Percentiles rank a stretch among this genome's conserved stretches.
phyloP scores from a whole-genome alignment of 345 rosid genomes.

The Alliaria petiolata region DNA sequence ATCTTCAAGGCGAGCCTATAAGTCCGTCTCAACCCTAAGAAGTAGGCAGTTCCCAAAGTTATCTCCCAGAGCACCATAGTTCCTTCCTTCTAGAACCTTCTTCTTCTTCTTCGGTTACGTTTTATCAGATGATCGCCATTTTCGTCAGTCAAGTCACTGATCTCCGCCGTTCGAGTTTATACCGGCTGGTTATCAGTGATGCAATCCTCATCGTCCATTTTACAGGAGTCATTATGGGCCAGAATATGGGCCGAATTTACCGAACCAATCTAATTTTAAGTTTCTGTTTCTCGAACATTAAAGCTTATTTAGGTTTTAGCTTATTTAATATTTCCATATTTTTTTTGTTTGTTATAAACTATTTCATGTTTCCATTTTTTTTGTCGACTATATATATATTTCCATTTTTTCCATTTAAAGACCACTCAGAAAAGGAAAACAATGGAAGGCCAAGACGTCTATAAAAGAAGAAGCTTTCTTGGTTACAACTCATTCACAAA shows the following conservation, averaged over 20 bases:
- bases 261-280: not conserved
- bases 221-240: not conserved
- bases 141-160: not conserved
- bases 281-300: too few relatives aligned
- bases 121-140: not conserved
- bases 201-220: not conserved
- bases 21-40: constrained; percentile 79
- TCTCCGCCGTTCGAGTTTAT: not conserved
- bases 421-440: too few relatives aligned
- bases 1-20: constrained; percentile 65
- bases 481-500: too few relatives aligned
- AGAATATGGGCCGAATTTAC: not conserved
- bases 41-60: constrained; percentile 78
- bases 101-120: not conserved
- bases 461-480: too few relatives aligned
- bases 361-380: too few relatives aligned
- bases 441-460: too few relatives aligned
- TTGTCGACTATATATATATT: too few relatives aligned
- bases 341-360: too few relatives aligned
- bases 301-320: too few relatives aligned
- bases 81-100: not conserved
- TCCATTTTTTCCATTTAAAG: too few relatives aligned
- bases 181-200: too few relatives aligned
- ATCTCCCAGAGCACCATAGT: constrained; percentile 96
- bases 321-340: too few relatives aligned